Evolutionary conservation across 1,139 yeast species (phyloP).

Genomic region (Hyphopichia wangnamkhiaoensis): DNA sequence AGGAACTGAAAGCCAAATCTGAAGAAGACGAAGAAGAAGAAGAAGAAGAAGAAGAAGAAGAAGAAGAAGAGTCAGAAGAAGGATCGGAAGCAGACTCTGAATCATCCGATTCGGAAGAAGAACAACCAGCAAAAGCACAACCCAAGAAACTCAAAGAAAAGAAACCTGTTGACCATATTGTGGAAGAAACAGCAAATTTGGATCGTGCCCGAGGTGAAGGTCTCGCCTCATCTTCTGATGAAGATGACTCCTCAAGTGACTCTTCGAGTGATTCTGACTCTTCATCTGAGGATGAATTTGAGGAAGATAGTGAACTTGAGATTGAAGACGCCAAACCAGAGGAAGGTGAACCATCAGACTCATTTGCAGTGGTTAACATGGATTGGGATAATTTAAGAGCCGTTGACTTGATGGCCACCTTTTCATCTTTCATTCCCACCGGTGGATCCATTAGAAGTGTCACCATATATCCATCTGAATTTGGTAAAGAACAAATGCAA

Average conservation of each 20-base stretch:
- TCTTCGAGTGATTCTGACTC: constrained; percentile 29
- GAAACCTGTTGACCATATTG: constrained; percentile 19
- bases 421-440: constrained; percentile 80
- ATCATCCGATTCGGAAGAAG: constrained; percentile 10
- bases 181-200: constrained; percentile 16
- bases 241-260: constrained; percentile 22
- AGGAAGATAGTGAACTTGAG: constrained; percentile 55
- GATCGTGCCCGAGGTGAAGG: constrained; percentile 78
- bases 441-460: constrained; percentile 73
- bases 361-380: constrained; percentile 90
- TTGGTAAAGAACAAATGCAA: constrained; percentile 90
- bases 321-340: constrained; percentile 63
- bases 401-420: constrained; percentile 86
- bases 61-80: constrained; percentile 32
- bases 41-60: constrained; percentile 20
- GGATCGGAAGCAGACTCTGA: constrained; percentile 14
- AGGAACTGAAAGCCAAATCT: constrained; percentile 21
- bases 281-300: constrained; percentile 36
- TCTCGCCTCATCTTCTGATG: constrained; percentile 24
- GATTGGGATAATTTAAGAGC: constrained; percentile 96
- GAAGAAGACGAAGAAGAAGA: constrained; percentile 15
- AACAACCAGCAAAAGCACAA: constrained; percentile 2
- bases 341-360: constrained; percentile 78
- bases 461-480: constrained; percentile 85
- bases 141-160: constrained; percentile 13